Evolutionary conservation across 768 basidiomycete genomes (phyloP).

Genomic region (Hericium alpestre): DNA sequence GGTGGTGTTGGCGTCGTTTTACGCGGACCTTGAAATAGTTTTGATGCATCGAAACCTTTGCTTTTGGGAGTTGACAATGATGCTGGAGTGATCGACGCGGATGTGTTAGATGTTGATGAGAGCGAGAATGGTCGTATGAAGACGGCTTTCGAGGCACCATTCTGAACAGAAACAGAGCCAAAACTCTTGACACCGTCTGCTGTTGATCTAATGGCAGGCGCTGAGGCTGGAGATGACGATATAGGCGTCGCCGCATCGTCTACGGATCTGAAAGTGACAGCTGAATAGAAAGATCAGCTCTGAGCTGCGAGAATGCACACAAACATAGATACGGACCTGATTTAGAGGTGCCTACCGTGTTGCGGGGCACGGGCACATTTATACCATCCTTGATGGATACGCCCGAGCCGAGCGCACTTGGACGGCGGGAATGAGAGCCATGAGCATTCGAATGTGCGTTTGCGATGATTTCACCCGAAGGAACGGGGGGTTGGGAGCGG

Average conservation of each 20-base stretch:
- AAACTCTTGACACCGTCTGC: conserved; percentile 68
- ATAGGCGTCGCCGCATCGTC: conserved; percentile 68
- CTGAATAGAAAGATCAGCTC: conserved; percentile 31
- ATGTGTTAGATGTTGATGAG: conserved; percentile 21
- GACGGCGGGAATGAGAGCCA: conserved; percentile 55
- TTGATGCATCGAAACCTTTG: conserved; percentile 42
- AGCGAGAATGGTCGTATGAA: conserved; percentile 12
- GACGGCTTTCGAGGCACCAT: conserved; percentile 24
- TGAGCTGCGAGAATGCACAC: background rate
- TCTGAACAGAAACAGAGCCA: conserved; percentile 52
- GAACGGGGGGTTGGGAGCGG: too few species aligned
- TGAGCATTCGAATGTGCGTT: too few species aligned
- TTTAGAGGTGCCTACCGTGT: conserved; percentile 55
- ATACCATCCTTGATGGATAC: conserved; percentile 74
- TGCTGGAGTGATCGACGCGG: conserved; percentile 14
- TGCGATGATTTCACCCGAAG: too few species aligned
- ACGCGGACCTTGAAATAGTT: conserved; percentile 45
- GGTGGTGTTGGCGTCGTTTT: conserved; percentile 13
- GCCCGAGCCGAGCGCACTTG: conserved; percentile 62
- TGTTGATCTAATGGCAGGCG: conserved; percentile 43
- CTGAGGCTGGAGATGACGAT: conserved; percentile 72
- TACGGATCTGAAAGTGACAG: conserved; percentile 85
- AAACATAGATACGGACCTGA: conserved; percentile 35
- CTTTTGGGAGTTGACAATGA: conserved; percentile 21
- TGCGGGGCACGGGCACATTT: conserved; percentile 36